Evolutionary conservation across 176 grass and related monocot species (phyloP), one percentile per base, ranked within the genome.

Genomic region (Musa schizocarpa): DNA sequence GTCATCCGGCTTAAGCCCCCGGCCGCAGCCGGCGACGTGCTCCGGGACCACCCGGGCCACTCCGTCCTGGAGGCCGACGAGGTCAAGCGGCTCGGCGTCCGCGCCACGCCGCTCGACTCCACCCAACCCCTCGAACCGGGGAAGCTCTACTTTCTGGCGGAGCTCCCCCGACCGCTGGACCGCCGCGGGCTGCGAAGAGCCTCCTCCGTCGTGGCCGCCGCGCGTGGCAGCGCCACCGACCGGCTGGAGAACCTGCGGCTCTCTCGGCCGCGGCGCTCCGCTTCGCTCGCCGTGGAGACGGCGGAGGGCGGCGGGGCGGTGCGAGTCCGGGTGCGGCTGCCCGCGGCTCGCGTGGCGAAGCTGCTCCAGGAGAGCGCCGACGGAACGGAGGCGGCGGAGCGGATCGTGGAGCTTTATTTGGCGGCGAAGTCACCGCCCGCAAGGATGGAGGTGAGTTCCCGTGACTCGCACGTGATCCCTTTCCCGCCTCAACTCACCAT

Each of bases 201-300:
- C 11, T 64, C 20, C 20, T 24, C 61, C 61, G 61, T 8, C 9
- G 61, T 22, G 20, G 11, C 23, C 61, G 20, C 9, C 20, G 23
- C 23, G 61, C 34, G 34, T 43, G 34, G 34, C 34, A 64, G 61
- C 16, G 61, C 61, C 61, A 64, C n/a, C 20, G 61, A 64, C 61
- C 61, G 61, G 61, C 16, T 64, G 61, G 61, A 64, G 61, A 64
- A 22, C 61, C 61, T 64, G 2, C n/a, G n/a, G 61, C 61, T 64
- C 61, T 64, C 61, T 43, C 34, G 34, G 4, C 34, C 34, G 3
- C 61, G 61, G 20, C 61, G 19, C 0, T 64, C 61, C 61, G 61
- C 61, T 64, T 64, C 61, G 9, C 61, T 22, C 7, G 5, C 61
- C 9, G 61, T 64, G 61, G 20, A 64, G 61, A 64, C 61, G 20